Evolutionary conservation across 495 filamentous ascomycete genomes (phyloP).

Genomic region (Podospora conica): DNA sequence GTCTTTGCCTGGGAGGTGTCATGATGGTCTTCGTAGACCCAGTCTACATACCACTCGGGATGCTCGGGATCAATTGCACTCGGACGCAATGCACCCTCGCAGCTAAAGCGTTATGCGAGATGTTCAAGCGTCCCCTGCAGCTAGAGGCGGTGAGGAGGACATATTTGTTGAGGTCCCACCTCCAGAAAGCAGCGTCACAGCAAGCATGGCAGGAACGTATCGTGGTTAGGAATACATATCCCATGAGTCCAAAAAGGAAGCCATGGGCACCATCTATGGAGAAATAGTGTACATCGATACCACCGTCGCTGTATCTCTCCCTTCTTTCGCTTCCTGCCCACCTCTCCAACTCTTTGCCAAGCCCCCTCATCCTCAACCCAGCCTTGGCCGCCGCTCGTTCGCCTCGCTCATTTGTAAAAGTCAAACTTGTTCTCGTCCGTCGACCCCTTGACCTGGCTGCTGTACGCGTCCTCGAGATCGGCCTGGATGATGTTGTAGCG

Average conservation of each 20-base stretch:
- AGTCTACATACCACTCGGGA: not conserved
- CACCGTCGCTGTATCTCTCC: not conserved
- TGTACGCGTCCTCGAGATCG: slow-evolving; percentile 93
- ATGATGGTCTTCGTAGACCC: no score
- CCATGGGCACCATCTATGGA: slow-evolving; percentile 1
- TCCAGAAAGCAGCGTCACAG: not conserved
- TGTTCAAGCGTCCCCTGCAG: not conserved
- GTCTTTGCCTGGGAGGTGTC: no score
- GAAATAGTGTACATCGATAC: slow-evolving; percentile 5
- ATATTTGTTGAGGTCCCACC: not conserved
- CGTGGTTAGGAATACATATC: not conserved
- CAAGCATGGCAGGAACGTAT: not conserved
- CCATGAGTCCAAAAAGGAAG: not conserved
- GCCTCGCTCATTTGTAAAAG: slow-evolving; percentile 52
- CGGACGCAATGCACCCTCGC: not conserved
- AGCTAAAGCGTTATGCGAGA: not conserved
- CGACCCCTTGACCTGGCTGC: slow-evolving; percentile 86
- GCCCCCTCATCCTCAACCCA: not conserved
- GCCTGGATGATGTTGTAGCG: slow-evolving; percentile 97
- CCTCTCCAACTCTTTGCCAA: not conserved
- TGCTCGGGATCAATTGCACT: not conserved
- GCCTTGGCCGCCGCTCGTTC: not conserved
- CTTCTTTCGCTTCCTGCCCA: not conserved
- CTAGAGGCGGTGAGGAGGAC: not conserved
- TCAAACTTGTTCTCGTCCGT: slow-evolving; percentile 74